Conservation (phyloP, 768 basidiomycete species). For the Termitomyces sp. region DNA sequence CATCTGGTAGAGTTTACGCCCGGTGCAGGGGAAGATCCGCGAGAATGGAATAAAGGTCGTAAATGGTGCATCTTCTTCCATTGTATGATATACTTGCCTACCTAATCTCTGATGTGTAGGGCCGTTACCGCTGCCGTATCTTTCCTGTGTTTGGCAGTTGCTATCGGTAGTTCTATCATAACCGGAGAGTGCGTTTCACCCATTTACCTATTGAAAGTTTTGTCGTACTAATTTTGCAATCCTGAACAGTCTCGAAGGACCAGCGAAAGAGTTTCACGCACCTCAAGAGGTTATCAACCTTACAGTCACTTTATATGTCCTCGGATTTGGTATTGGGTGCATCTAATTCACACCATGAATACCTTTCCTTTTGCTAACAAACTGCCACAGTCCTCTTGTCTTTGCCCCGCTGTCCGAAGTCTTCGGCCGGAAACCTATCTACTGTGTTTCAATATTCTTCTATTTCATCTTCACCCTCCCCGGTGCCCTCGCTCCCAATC, state of each 20-base stretch:
- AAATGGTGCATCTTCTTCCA: conserved; percentile 6
- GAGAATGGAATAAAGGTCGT: conserved; percentile 7
- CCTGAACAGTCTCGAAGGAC: conserved; percentile 27
- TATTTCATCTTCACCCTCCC: conserved; percentile 47
- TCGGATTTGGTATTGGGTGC: conserved; percentile 39
- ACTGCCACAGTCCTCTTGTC: conserved; percentile 32
- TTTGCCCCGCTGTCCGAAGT: conserved; percentile 39
- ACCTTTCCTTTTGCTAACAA: conserved; percentile 14
- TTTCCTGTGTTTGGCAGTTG: conserved; percentile 34
- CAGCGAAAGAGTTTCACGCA: conserved; percentile 28
- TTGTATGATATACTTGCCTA: background rate
- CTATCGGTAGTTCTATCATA: conserved; percentile 36
- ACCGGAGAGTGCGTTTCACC: conserved; percentile 35
- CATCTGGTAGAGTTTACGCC: conserved; percentile 10
- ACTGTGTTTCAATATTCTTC: conserved; percentile 35
- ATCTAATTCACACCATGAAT: conserved; percentile 1
- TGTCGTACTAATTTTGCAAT: background rate
- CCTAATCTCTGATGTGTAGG: background rate
- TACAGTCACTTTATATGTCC: conserved; percentile 41
- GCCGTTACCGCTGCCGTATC: conserved; percentile 13
- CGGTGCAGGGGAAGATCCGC: conserved; percentile 11
- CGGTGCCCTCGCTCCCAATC: conserved; percentile 39
- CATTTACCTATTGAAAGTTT: background rate
- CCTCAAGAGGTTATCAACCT: conserved; percentile 37
- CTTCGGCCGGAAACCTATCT: conserved; percentile 34